Evolutionary conservation across 169 alveolate genomes (phyloP).

Genomic region (Plasmodium reichenowi): DNA sequence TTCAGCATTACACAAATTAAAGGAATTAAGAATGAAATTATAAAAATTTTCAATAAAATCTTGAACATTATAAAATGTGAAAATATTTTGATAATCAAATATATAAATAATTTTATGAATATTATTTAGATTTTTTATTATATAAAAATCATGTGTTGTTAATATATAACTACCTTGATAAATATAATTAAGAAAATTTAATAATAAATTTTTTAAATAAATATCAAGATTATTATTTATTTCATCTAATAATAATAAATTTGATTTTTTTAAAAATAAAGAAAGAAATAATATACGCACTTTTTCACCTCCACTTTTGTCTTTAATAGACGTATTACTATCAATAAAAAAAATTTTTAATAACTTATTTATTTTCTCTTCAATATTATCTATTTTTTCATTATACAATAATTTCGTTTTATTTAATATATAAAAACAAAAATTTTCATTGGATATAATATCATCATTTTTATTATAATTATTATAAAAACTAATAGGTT

Average conservation of each 20-base stretch:
- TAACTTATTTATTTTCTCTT: conserved; percentile 76
- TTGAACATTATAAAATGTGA: conserved; percentile 78
- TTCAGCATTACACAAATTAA: conserved; percentile 15
- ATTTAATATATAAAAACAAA: conserved; percentile 48
- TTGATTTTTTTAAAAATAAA: conserved; percentile 81
- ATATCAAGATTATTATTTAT: conserved; percentile 84
- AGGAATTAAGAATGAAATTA: conserved; percentile 46
- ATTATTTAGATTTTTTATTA: conserved; percentile 76
- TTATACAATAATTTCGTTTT: conserved; percentile 46
- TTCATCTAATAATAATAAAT: conserved; percentile 83
- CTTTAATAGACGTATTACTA: conserved; percentile 76
- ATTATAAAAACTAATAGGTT: conserved; percentile 34
- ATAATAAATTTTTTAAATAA: conserved; percentile 78
- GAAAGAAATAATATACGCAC: conserved; percentile 80
- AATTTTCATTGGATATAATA: conserved; percentile 8
- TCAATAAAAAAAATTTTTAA: conserved; percentile 79
- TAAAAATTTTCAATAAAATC: conserved; percentile 79
- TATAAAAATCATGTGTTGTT: conserved; percentile 84
- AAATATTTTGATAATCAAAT: conserved; percentile 74
- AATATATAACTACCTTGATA: conserved; percentile 82
- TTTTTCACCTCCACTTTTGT: conserved; percentile 84
- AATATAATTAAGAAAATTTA: conserved; percentile 77
- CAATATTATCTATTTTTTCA: conserved; percentile 34
- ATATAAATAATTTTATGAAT: conserved; percentile 75
- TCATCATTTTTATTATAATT: not conserved